phyloP scores from a whole-genome alignment of 106 monocot species.

The Dendrobium catenatum region DNA sequence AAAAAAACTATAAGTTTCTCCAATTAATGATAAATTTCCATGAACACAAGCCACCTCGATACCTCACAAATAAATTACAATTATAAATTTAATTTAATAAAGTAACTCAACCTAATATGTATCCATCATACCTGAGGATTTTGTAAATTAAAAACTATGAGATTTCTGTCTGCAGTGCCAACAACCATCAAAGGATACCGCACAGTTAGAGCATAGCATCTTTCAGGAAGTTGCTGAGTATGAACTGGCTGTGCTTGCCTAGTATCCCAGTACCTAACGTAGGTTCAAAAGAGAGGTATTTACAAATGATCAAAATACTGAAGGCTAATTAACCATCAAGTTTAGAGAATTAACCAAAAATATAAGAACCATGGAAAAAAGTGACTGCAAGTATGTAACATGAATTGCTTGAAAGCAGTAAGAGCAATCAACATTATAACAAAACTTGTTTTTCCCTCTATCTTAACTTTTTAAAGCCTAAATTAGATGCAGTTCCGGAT shows the following conservation, averaged over 20 bases:
- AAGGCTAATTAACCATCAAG: background rate
- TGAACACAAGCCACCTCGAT: background rate
- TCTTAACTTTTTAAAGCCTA: background rate
- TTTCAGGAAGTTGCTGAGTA: constrained; percentile 88
- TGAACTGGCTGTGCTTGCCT: constrained; percentile 92
- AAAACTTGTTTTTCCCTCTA: background rate
- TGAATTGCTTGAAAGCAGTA: background rate
- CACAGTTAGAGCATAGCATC: constrained; percentile 80
- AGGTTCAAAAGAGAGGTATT: background rate
- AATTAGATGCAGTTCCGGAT: background rate
- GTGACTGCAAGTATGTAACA: background rate
- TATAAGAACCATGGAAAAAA: background rate
- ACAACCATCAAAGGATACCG: constrained; percentile 87
- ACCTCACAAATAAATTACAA: background rate
- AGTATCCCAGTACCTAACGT: constrained; percentile 82
- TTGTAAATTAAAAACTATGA: constrained; percentile 83
- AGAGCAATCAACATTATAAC: background rate
- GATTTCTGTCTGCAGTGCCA: constrained; percentile 81
- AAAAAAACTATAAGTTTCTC: background rate
- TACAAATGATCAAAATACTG: background rate
- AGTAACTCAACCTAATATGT: background rate
- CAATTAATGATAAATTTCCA: background rate
- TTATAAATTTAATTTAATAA: constrained; percentile 2
- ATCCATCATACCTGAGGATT: constrained; percentile 70
- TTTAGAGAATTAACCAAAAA: background rate